phyloP scores from a whole-genome alignment of 345 rosid species.

The Rhizophora mangle region DNA sequence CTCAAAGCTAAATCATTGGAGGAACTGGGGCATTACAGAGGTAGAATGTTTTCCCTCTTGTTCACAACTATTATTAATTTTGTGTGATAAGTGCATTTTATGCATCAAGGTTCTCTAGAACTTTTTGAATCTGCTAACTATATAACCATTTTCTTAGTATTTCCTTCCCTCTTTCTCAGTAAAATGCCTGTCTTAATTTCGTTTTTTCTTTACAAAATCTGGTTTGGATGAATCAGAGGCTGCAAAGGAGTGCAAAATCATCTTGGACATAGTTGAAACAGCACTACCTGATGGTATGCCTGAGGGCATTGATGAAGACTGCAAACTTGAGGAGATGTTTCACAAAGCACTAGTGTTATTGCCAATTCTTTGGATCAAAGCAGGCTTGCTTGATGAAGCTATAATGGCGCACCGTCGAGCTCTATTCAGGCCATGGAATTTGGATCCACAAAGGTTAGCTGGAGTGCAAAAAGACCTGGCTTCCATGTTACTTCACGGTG shows the following conservation, averaged over 20 bases:
- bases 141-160: no score
- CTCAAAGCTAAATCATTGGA: constrained; percentile 83
- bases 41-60: constrained; percentile 27
- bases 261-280: constrained; percentile 67
- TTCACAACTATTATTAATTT: not conserved
- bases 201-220: not conserved
- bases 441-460: constrained; percentile 71
- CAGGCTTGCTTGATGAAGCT: constrained; percentile 69
- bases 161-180: no score
- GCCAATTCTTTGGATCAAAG: constrained; percentile 64
- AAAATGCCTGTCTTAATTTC: no score
- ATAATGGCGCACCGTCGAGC: constrained; percentile 66
- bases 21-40: constrained; percentile 59
- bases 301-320: constrained; percentile 48
- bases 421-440: constrained; percentile 78
- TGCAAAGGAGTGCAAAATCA: constrained; percentile 80
- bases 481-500: constrained; percentile 66
- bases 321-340: constrained; percentile 76
- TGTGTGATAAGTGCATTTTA: not conserved
- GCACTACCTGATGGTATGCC: constrained; percentile 73
- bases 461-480: constrained; percentile 76
- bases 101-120: no score
- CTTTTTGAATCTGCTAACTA: no score
- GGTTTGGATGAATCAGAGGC: constrained; percentile 60
- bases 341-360: constrained; percentile 84